phyloP scores from a whole-genome alignment of 2,329 filamentous ascomycete species.

The Penicillium decumbens region DNA sequence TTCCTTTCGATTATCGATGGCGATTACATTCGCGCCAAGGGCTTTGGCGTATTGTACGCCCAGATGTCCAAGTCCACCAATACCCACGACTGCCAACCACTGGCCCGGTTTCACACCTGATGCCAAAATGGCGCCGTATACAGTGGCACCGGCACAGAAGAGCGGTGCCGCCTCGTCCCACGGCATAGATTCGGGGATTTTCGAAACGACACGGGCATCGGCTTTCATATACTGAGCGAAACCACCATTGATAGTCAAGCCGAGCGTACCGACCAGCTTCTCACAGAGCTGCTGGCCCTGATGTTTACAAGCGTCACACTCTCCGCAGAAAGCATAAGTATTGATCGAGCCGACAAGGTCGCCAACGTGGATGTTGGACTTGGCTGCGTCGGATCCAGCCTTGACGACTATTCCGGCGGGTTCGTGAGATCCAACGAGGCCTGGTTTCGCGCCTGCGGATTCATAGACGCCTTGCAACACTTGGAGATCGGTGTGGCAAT shows the following conservation, averaged over 20 bases:
- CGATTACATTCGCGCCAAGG: background rate
- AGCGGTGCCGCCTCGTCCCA: background rate
- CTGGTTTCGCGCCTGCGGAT: conserved; percentile 22
- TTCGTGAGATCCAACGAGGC: background rate
- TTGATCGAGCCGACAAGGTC: background rate
- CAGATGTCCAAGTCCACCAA: background rate
- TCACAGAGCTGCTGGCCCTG: background rate
- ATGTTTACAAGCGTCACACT: background rate
- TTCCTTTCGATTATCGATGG: background rate
- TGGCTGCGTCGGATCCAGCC: background rate
- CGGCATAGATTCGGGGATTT: background rate
- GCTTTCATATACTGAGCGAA: background rate
- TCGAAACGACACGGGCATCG: background rate
- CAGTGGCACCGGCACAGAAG: background rate
- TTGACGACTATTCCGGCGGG: background rate
- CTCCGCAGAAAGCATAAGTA: background rate
- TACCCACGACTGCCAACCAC: background rate
- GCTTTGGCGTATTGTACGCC: background rate
- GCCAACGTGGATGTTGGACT: background rate
- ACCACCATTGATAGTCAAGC: background rate
- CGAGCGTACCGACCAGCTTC: background rate
- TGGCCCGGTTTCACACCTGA: background rate
- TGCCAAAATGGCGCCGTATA: background rate
- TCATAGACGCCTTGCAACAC: conserved; percentile 18
- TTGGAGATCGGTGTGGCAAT: conserved; percentile 20